These are phyloP conservation scores for Auriculariales sp. DNA, from an alignment of 768 basidiomycete genomes.

Conservation along the genomic window DNA sequence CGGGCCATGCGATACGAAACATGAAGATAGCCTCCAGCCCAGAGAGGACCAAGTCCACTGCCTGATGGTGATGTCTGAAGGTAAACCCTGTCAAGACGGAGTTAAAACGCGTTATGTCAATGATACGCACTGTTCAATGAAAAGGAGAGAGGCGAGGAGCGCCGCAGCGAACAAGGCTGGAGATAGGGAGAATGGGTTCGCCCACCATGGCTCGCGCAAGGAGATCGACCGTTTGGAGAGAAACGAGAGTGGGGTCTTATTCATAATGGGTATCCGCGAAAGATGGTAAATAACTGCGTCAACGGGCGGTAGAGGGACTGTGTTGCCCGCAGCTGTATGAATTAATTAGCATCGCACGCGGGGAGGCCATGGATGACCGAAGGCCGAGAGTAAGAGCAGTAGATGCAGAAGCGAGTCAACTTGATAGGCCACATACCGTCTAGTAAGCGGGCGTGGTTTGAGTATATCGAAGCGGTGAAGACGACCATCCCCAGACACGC, in stretches of 20 bases:
- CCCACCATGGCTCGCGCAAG: constrained; percentile 1
- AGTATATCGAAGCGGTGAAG: background rate
- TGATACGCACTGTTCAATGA: background rate
- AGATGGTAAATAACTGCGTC: background rate
- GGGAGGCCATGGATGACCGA: background rate
- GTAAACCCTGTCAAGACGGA: background rate
- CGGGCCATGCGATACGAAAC: constrained; percentile 71
- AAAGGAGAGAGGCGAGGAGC: background rate
- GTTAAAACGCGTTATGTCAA: background rate
- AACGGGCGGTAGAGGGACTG: background rate
- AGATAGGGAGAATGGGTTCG: background rate
- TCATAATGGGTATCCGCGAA: background rate
- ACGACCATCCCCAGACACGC: background rate
- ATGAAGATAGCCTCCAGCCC: constrained; percentile 62
- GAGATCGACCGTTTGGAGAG: background rate
- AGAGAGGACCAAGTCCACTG: constrained; percentile 78
- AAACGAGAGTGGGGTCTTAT: background rate
- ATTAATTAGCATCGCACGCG: too few relatives aligned
- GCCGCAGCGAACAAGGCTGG: background rate
- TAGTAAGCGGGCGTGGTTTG: background rate
- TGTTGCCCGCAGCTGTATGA: background rate
- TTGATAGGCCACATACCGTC: background rate
- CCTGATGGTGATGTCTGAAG: constrained; percentile 38
- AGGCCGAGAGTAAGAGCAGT: background rate
- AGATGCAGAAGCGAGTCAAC: too few relatives aligned